phyloP scores from a whole-genome alignment of 495 filamentous ascomycete species.

The Jackrogersella multiformis region DNA sequence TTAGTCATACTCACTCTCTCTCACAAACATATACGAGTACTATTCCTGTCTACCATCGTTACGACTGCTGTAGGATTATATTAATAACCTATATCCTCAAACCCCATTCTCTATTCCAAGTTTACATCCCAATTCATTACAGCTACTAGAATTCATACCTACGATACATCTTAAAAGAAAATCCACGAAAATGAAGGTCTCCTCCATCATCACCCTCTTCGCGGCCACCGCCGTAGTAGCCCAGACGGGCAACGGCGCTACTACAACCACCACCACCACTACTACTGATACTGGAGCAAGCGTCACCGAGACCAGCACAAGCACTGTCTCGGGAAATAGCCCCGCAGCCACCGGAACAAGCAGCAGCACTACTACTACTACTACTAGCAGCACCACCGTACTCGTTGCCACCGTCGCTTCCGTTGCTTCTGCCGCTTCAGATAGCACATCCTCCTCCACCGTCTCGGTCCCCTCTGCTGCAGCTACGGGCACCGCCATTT shows the following conservation, averaged over 20 bases:
- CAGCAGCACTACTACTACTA: not conserved
- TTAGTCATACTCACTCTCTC: not conserved
- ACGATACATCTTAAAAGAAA: too few species aligned
- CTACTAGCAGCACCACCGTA: conserved; percentile 8
- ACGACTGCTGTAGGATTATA: not conserved
- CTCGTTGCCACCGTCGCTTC: conserved; percentile 1
- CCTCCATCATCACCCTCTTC: conserved; percentile 19
- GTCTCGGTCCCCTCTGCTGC: not conserved
- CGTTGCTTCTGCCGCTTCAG: not conserved
- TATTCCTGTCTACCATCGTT: conserved; percentile 1
- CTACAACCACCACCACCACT: not conserved
- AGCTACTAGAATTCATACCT: not conserved
- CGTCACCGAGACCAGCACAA: not conserved
- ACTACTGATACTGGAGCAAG: conserved; percentile 1
- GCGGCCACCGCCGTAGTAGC: conserved; percentile 39
- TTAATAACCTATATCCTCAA: not conserved
- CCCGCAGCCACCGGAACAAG: too few species aligned
- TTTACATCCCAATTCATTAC: conserved; percentile 1
- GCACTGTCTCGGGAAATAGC: too few species aligned
- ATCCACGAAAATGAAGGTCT: conserved; percentile 28
- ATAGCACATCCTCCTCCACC: not conserved
- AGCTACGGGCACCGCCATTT: not conserved
- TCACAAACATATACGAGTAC: conserved; percentile 14
- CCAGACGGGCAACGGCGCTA: conserved; percentile 8
- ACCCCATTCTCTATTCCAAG: not conserved